phyloP scores from a whole-genome alignment of 257 asterid species.

The Solanum gracilifrons region DNA sequence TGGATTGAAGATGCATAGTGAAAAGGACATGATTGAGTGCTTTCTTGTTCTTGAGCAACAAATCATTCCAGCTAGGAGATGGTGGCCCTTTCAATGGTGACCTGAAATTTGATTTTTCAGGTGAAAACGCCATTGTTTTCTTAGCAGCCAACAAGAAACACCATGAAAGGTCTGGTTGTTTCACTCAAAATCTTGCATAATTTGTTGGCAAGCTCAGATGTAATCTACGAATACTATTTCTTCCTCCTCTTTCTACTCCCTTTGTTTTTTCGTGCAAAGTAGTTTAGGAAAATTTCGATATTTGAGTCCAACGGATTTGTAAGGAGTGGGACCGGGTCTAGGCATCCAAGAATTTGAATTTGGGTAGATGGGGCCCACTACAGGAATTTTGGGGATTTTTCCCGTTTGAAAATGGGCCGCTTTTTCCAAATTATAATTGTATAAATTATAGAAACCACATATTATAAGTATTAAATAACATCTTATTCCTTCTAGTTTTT shows the following conservation, averaged over 20 bases:
- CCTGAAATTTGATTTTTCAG: constrained; percentile 30
- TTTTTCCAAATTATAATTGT: neutral
- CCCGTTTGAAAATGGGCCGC: neutral
- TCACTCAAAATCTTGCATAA: neutral
- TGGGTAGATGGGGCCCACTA: neutral
- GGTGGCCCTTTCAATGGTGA: constrained; percentile 23
- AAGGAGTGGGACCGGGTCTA: constrained; percentile 1
- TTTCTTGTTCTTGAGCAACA: constrained; percentile 56
- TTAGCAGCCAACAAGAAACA: neutral
- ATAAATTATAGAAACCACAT: no score
- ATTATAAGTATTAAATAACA: no score
- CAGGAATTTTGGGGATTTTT: neutral
- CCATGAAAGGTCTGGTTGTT: neutral
- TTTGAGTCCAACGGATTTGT: constrained; percentile 5
- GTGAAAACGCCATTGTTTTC: constrained; percentile 34
- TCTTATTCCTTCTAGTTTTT: no score
- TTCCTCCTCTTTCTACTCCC: neutral
- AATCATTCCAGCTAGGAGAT: constrained; percentile 5
- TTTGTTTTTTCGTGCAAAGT: neutral
- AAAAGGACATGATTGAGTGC: constrained; percentile 45
- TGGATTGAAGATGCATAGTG: constrained; percentile 50
- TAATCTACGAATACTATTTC: neutral
- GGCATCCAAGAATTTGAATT: constrained; percentile 2
- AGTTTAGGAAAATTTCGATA: neutral
- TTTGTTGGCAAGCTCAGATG: neutral